A percentile compares a stretch with the other conserved stretches of the same genome.
Evolutionary conservation across 2,329 filamentous ascomycete genomes (phyloP).

Genomic region (Epichloe sp.): DNA sequence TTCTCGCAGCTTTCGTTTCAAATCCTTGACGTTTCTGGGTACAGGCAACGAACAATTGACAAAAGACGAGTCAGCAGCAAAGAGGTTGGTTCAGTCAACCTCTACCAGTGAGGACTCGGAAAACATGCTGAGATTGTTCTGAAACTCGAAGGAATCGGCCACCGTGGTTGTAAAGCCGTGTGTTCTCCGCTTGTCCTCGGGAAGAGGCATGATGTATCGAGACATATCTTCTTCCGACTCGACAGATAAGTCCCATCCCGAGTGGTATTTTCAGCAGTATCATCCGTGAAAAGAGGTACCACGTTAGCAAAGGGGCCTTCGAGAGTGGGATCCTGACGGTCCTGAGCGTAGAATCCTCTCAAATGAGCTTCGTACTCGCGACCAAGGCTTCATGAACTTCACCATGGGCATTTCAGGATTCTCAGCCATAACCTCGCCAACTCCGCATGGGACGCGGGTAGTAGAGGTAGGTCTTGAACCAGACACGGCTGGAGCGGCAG

Average conservation of each 20-base stretch:
- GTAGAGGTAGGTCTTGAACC: constrained; percentile 25
- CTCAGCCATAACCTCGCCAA: constrained; percentile 36
- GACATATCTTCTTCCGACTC: constrained; percentile 49
- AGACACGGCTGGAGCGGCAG: constrained; percentile 18
- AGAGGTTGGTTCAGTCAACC: no score
- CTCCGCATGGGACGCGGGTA: constrained; percentile 33
- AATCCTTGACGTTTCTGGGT: no score
- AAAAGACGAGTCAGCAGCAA: no score
- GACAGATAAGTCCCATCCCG: constrained; percentile 41
- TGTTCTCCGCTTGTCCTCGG: no score
- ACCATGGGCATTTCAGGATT: constrained; percentile 39
- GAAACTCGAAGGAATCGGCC: no score
- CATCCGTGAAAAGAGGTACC: constrained; percentile 49
- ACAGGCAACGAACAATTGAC: no score
- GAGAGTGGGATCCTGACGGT: constrained; percentile 42
- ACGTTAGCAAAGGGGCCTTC: constrained; percentile 47
- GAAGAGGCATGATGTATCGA: no score
- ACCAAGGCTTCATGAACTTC: constrained; percentile 52
- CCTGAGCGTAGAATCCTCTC: constrained; percentile 55
- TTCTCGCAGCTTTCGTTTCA: no score
- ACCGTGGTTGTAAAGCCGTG: no score
- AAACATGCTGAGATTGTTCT: no score
- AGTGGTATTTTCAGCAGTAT: constrained; percentile 44
- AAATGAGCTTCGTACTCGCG: constrained; percentile 54
- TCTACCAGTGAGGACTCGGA: no score